Percentiles rank a stretch among this genome's conserved stretches.
phyloP scores from a whole-genome alignment of 352 stramenopile genomes.

The Globisporangium splendens region DNA sequence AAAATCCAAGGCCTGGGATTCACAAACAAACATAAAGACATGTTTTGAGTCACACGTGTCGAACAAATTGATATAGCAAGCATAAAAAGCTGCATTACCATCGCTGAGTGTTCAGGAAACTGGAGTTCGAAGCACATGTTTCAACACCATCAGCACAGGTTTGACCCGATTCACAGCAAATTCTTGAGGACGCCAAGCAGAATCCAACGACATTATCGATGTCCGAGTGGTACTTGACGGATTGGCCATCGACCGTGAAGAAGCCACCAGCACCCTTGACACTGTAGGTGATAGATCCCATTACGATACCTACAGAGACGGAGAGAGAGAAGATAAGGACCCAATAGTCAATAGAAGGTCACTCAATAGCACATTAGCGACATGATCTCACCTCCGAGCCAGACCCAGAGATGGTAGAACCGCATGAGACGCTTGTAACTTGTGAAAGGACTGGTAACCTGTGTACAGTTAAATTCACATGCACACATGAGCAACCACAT shows the following conservation, averaged over 20 bases:
- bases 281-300: conserved; percentile 73
- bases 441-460: conserved; percentile 85
- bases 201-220: conserved; percentile 73
- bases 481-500: background rate
- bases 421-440: conserved; percentile 89
- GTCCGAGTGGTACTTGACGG: conserved; percentile 70
- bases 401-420: conserved; percentile 86
- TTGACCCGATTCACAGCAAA: conserved; percentile 59
- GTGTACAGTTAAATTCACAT: background rate
- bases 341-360: too few relatives aligned
- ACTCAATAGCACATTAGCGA: background rate
- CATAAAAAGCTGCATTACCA: conserved; percentile 30
- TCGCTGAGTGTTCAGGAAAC: conserved; percentile 77
- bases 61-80: background rate
- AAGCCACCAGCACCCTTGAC: conserved; percentile 72
- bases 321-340: too few relatives aligned
- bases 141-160: conserved; percentile 35
- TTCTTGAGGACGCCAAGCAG: conserved; percentile 77
- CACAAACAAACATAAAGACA: conserved; percentile 5
- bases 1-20: conserved; percentile 74
- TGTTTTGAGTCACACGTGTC: background rate
- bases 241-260: conserved; percentile 81
- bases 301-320: conserved; percentile 45
- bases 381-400: conserved; percentile 44
- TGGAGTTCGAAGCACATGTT: conserved; percentile 44